Base-by-base conservation (phyloP, 495 filamentous ascomycete genomes). In the Xylaria scruposa region DNA sequence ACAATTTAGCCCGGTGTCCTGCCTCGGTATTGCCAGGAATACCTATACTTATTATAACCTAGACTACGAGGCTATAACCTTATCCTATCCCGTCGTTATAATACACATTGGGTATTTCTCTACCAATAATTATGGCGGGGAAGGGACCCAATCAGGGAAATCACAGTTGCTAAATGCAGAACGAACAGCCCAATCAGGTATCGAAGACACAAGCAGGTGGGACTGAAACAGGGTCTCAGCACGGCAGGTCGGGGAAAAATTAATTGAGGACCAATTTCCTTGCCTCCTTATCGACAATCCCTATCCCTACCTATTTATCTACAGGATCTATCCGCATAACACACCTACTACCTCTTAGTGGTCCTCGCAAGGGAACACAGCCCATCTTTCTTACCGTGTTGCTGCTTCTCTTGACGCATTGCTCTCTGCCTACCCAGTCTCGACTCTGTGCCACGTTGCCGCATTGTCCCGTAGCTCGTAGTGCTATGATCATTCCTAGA, bases 401-500 rank as follows among this genome's bases (percentile, higher is more conserved):
- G 60, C 68, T 71, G 46, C 19, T 54, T 58, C 51, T 66, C 13
- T 13, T 59, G 54, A 63, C 42, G 68, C 58, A 70, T 70, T 31
- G 63, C 64, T 29, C 29, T 15, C 17, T 9, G 1, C 56, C 42
- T 38, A 31, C 56, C 58, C 6, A 15, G 44, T 19, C 26, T 38
- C 47, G 47, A 21, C 47, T 64, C 42, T 17, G 70, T 63, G 65
- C 71, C 51, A 24, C 67, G 70, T 68, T 47, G 56, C 51, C 59
- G 4, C 36, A 70, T 68, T 49, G 44, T 54, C 13, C 19, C 54
- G 42, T 67, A 21, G 71, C 72, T 66, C 31, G 54, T 63, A 42
- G 64, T 70, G 59, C 62, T 75, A 4, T 72, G 59, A 31, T 59
- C 49, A 53, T 72, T 67, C 60, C 70, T 66, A 68, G 64, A 73